Base-by-base conservation (phyloP, 495 filamentous ascomycete genomes). In the Penicillium egyptiacum region DNA sequence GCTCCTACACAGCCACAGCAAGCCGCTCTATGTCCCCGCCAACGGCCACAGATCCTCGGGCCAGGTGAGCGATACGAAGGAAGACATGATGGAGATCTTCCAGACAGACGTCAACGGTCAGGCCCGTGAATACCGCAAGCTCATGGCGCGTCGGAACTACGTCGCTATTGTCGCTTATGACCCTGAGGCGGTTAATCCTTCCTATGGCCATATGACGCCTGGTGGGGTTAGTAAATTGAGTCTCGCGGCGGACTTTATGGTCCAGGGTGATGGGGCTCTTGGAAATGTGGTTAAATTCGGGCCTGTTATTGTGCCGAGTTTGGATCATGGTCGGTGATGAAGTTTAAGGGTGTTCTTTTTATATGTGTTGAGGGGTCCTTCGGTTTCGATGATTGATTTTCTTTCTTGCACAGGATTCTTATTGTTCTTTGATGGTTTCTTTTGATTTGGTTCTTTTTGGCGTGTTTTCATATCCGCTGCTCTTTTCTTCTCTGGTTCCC, bases 61-160 rank as follows among this genome's bases (percentile, higher is more conserved):
- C 1, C 69, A 74, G 23, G 76, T 77, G 0, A 74, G 73, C 22
- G 94, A 98, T 67, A 98, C 94, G 37, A 98, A 98, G 71, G 94
- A 98, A 72, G 94, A 98, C 69, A 98, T 98, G 94, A 92, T 98
- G 86, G 94, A 98, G 75, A 90, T 98, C 60, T 98, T 98, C 81
- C 87, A 92, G 68, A 86, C 81, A 8, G 94, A 98, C 63, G 89
- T 93, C 17, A 88, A 83, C 49, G 92, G 95, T 14, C 76, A 83
- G 26, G 75, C 84, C 1, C 79, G 95, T 23, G 94, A 98, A 73
- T 76, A 88, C 60, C 89, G 90, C 69, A 88, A 91, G 64, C 80
- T 98, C 33, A 98, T 98, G 94, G 91, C 85, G 4, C 74, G 95
- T 25, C 75, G 94, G 35, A 98, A 97, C 62, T 98, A 98, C 61